Percentiles rank a stretch among this genome's conserved stretches.
phyloP scores from a whole-genome alignment of 75 land plant genomes.

The Picea sitchensis region DNA sequence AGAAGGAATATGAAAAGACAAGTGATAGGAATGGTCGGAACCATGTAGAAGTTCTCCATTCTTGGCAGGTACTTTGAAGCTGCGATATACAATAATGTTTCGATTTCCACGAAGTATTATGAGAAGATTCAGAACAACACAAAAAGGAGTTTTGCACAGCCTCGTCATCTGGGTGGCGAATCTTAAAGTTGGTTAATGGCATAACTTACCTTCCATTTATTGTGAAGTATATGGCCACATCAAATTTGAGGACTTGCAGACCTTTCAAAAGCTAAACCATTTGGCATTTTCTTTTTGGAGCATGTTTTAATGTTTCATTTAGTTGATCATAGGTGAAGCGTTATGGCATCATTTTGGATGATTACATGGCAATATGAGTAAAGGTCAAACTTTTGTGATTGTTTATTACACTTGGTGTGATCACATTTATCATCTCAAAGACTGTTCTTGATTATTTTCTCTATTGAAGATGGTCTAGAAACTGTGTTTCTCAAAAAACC shows the following conservation, averaged over 20 bases:
- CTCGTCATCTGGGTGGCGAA: neutral
- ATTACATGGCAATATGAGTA: slow-evolving; percentile 17
- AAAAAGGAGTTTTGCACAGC: no score
- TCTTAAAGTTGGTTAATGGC: neutral
- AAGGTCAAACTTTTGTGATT: slow-evolving; percentile 23
- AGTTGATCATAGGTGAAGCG: neutral
- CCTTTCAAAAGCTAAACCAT: neutral
- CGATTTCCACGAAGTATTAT: no score
- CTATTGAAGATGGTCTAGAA: slow-evolving; percentile 50
- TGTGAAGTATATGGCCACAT: neutral
- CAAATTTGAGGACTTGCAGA: neutral
- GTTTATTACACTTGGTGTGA: slow-evolving; percentile 47
- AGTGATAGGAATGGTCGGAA: no score
- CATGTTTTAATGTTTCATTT: neutral
- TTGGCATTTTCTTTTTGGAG: neutral
- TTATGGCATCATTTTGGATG: neutral
- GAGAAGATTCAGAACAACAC: no score
- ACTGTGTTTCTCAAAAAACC: slow-evolving; percentile 30
- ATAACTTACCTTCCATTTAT: neutral
- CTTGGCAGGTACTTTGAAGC: no score
- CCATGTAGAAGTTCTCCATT: no score
- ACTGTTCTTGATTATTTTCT: slow-evolving; percentile 42
- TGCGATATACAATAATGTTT: no score
- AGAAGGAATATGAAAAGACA: no score
- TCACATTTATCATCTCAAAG: slow-evolving; percentile 66